Base-by-base conservation (phyloP, 192 early-diverging fungal genomes). In the Umbelopsis vinacea region DNA sequence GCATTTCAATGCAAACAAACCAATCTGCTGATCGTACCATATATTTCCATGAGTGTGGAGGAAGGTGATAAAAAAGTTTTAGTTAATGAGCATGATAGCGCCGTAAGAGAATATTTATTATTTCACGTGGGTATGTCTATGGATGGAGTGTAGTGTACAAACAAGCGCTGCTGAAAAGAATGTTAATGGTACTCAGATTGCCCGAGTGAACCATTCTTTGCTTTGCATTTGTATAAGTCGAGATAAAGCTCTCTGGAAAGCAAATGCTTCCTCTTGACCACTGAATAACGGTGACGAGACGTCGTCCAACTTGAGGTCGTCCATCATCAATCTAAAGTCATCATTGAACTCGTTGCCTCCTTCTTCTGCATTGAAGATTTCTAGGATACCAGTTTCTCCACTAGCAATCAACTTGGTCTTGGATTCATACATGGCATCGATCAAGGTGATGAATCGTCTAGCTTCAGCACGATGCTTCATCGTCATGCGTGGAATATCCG, bases 181-280 rank as follows among this genome's bases (percentile, higher is more conserved):
- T 2, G 40, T 6, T 43, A 19, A 37, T 29, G 29, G 29, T 29
- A 29, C 29, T 63, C n/a, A 50, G n/a, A 17, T 63, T 63, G 26
- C 35, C 35, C 57, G 57, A 17, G 57, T 69, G 12, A 91, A 86
- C 93, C 93, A 95, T 48, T 88, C 82, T 46, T 82, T 82, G 24
- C 91, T 90, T 57, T 91, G 95, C 97, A 99, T 99, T 82, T 99
- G 94, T 40, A 93, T 88, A 45, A 99, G 76, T 23, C 97, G 88
- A 53, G 94, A 96, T 37, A 97, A 78, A 6, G 97, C 95, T 55
- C 97, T 83, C 81, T 94, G 92, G 70, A 99, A 97, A 15, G 97
- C 96, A 90, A 99, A 99, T 12, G 90, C 88, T 76, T 99, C 97
- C 77, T 99, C 97, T 50, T 94, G 90, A 22, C 94, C 94, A 24